phyloP scores from a whole-genome alignment of 192 early-diverging fungal genomes.

The Mortierella hygrophila region DNA sequence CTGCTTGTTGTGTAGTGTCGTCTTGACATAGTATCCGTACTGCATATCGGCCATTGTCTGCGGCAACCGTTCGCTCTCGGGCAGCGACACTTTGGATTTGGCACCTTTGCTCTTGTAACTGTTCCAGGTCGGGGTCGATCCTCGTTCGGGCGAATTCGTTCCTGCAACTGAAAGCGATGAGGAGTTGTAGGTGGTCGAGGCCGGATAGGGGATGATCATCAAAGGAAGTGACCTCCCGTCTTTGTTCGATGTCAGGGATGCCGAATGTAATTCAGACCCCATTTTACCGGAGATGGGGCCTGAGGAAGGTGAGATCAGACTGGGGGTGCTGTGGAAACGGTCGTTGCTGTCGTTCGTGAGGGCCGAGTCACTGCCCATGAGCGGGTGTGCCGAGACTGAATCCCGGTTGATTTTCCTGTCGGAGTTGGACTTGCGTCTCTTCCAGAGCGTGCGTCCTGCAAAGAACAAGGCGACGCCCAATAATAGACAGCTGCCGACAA shows the following conservation, averaged over 20 bases:
- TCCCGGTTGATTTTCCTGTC: background rate
- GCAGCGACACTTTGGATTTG: conserved; percentile 4
- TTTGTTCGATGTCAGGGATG: background rate
- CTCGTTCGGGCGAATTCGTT: background rate
- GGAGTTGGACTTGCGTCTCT: background rate
- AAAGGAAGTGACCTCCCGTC: conserved; percentile 2
- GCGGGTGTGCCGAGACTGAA: conserved; percentile 3
- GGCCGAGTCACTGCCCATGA: conserved; percentile 7
- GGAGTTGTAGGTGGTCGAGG: background rate
- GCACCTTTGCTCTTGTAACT: background rate
- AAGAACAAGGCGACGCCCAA: conserved; percentile 7
- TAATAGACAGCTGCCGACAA: background rate
- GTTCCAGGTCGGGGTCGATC: background rate
- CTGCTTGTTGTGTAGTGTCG: conserved; percentile 27
- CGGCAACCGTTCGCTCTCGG: conserved; percentile 28
- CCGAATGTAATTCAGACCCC: background rate
- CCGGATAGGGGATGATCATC: conserved; percentile 11
- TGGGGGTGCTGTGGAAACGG: background rate
- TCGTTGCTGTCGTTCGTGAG: background rate
- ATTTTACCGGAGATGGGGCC: background rate
- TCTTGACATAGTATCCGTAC: conserved; percentile 28
- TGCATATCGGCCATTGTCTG: conserved; percentile 35
- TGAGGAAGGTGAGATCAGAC: background rate
- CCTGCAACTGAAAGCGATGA: background rate
- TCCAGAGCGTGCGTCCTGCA: background rate